Conservation (phyloP, 345 rosid genomes). For the Eucalyptus curtisii region DNA sequence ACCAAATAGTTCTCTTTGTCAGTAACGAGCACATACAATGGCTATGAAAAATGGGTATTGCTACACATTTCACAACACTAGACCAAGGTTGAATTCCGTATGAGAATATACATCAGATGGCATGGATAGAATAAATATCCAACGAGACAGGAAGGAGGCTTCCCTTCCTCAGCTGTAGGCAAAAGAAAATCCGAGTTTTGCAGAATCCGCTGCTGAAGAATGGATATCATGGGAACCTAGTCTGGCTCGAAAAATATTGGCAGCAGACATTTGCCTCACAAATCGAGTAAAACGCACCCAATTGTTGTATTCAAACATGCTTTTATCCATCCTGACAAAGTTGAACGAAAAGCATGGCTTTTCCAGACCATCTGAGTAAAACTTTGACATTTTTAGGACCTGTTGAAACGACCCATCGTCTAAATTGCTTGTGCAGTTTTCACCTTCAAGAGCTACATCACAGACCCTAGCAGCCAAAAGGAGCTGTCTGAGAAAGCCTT, state of each 20-base stretch:
- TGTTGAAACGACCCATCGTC: constrained; percentile 25
- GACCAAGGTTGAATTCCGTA: not conserved
- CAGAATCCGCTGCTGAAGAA: constrained; percentile 2
- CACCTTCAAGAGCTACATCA: constrained; percentile 26
- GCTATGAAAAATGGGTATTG: not conserved
- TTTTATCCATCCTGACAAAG: constrained; percentile 33
- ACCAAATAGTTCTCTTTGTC: not conserved
- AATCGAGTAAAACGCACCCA: constrained; percentile 29
- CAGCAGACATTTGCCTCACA: constrained; percentile 24
- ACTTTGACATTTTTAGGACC: constrained; percentile 28
- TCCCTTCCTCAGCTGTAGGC: constrained; percentile 3
- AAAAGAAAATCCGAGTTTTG: constrained; percentile 6
- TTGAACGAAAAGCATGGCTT: constrained; percentile 21
- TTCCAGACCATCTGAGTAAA: constrained; percentile 13
- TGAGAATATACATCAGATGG: not conserved
- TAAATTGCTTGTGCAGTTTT: constrained; percentile 13
- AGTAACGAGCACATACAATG: constrained; percentile 7
- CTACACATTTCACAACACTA: constrained; percentile 3
- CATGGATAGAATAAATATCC: not conserved
- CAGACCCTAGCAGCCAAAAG: constrained; percentile 22
- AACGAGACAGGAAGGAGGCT: not conserved
- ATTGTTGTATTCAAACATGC: constrained; percentile 19
- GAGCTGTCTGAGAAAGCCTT: constrained; percentile 27
- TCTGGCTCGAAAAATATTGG: constrained; percentile 25
- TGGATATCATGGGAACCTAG: constrained; percentile 6